These are phyloP conservation scores for Linum tenue DNA, from an alignment of 345 rosid species.

Conservation along the genomic window DNA sequence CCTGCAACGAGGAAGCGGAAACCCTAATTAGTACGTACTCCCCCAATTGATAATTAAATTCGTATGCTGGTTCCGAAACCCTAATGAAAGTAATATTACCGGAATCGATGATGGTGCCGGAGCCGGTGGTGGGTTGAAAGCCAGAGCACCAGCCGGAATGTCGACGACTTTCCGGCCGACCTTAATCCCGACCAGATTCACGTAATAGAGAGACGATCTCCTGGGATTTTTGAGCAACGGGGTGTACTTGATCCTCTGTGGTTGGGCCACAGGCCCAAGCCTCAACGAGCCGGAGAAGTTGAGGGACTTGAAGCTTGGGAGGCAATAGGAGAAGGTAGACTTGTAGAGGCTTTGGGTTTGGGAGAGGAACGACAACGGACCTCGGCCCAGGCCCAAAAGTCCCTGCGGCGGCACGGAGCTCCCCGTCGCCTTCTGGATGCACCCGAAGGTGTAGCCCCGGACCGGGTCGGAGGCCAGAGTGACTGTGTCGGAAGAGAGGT, in stretches of 20 bases:
- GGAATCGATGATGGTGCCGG: conserved; percentile 89
- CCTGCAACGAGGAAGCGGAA: conserved; percentile 25
- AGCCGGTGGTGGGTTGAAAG: conserved; percentile 64
- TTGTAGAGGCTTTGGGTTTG: conserved; percentile 63
- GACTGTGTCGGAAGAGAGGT: conserved; percentile 55
- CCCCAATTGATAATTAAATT: not conserved
- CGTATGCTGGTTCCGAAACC: not conserved
- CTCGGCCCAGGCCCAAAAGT: conserved; percentile 76
- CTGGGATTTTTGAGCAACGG: conserved; percentile 76
- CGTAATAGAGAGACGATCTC: conserved; percentile 78
- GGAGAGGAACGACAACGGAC: conserved; percentile 66
- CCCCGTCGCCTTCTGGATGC: conserved; percentile 59
- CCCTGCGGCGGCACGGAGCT: conserved; percentile 78
- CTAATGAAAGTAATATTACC: conserved; percentile 28
- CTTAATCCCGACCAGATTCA: conserved; percentile 58
- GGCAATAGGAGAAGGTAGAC: conserved; percentile 83
- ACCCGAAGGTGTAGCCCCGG: conserved; percentile 72
- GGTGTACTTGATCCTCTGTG: conserved; percentile 58
- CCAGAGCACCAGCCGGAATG: conserved; percentile 57
- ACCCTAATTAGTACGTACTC: not conserved
- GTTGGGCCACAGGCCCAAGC: conserved; percentile 76
- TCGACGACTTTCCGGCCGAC: conserved; percentile 67
- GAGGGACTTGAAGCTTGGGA: conserved; percentile 63
- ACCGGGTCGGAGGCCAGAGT: conserved; percentile 48
- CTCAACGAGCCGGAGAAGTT: conserved; percentile 82